These are phyloP conservation scores for Mycena leptocephala DNA, from an alignment of 768 basidiomycete species.

Conservation along the genomic window DNA sequence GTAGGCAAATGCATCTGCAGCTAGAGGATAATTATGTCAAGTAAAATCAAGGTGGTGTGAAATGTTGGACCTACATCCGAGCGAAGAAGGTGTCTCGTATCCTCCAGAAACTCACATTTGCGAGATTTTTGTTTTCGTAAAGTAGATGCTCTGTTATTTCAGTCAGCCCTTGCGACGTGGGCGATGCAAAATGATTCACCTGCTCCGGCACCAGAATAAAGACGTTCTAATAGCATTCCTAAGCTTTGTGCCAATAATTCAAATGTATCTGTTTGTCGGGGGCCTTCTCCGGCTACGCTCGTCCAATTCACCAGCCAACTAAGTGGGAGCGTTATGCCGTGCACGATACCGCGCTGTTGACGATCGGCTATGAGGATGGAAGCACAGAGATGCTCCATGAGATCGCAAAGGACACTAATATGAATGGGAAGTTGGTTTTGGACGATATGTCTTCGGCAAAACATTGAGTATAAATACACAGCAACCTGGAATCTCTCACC, in stretches of 20 bases:
- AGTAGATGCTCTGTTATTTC: constrained; percentile 47
- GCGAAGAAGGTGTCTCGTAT: constrained; percentile 59
- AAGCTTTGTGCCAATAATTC: constrained; percentile 38
- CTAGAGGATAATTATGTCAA: constrained; percentile 45
- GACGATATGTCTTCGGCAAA: constrained; percentile 62
- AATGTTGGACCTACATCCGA: constrained; percentile 60
- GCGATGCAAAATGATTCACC: constrained; percentile 40
- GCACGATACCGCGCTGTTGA: constrained; percentile 46
- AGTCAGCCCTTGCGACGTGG: not conserved
- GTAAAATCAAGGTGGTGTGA: not conserved
- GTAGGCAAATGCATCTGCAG: constrained; percentile 62
- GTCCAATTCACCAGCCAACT: constrained; percentile 61
- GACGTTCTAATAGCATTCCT: constrained; percentile 41
- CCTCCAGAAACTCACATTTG: constrained; percentile 30
- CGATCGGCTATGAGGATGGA: constrained; percentile 55
- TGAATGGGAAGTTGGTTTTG: constrained; percentile 56
- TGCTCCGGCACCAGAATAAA: constrained; percentile 46
- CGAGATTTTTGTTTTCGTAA: constrained; percentile 42
- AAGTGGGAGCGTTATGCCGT: constrained; percentile 68
- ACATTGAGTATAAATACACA: not conserved
- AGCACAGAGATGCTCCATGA: constrained; percentile 65
- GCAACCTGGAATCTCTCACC: constrained; percentile 49
- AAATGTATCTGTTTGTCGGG: constrained; percentile 22
- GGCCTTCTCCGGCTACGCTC: constrained; percentile 29
- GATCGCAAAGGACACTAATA: constrained; percentile 65